Evolutionary conservation across 345 rosid genomes (phyloP).

Genomic region (Corchorus capsularis): DNA sequence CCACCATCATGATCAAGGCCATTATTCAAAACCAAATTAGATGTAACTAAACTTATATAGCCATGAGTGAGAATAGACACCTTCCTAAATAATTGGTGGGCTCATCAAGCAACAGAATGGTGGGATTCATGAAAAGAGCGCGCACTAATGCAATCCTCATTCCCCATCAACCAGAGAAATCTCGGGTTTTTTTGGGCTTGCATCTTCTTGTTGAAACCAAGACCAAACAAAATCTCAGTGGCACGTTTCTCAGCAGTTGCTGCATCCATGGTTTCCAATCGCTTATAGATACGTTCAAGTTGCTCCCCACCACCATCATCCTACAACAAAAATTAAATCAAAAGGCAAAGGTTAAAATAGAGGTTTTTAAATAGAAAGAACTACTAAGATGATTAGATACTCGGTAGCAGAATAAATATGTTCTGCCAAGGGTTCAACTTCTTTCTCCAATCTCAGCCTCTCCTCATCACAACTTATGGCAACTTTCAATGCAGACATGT

Average conservation of each 20-base stretch:
- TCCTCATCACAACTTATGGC: slow-evolving; percentile 94
- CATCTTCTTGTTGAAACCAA: slow-evolving; percentile 91
- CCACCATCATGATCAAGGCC: too few species aligned
- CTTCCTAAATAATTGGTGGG: slow-evolving; percentile 97
- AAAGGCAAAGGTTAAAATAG: neutral
- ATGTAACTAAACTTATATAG: neutral
- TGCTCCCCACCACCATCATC: slow-evolving; percentile 98
- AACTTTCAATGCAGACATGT: slow-evolving; percentile 90
- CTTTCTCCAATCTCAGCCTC: slow-evolving; percentile 87
- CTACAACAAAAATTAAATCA: slow-evolving; percentile 32
- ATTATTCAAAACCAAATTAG: neutral
- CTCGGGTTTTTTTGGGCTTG: slow-evolving; percentile 84
- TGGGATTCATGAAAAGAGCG: slow-evolving; percentile 93
- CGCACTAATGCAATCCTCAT: slow-evolving; percentile 99
- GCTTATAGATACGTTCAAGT: slow-evolving; percentile 87
- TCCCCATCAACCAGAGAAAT: slow-evolving; percentile 99
- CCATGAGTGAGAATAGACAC: neutral
- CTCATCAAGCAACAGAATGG: slow-evolving; percentile 92
- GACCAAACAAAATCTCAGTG: slow-evolving; percentile 93
- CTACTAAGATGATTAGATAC: neutral
- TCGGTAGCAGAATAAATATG: slow-evolving; percentile 46
- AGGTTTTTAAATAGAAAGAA: neutral
- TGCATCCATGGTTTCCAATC: slow-evolving; percentile 91
- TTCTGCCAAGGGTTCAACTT: slow-evolving; percentile 67
- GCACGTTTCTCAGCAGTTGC: slow-evolving; percentile 99